Conservation (phyloP, 208 protist species). For the Histomonas meleagridis region DNA sequence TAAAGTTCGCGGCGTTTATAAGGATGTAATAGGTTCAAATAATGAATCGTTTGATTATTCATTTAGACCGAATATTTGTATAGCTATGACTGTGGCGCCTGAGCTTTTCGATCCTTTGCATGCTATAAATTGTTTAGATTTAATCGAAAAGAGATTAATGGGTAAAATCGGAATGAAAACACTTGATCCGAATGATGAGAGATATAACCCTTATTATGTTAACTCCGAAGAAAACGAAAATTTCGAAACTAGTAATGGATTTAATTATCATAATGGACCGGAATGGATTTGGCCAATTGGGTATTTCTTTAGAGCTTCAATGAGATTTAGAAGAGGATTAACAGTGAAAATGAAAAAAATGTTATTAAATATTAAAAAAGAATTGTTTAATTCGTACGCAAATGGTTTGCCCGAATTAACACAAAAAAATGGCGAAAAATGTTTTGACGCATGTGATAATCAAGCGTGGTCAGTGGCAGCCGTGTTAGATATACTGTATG, state of each 20-base stretch:
- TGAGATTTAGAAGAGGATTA: neutral
- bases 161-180: constrained; percentile 32
- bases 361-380: neutral
- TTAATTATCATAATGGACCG: constrained; percentile 25
- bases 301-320: constrained; percentile 33
- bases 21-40: neutral
- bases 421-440: neutral
- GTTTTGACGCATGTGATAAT: neutral
- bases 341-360: constrained; percentile 15
- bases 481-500: neutral
- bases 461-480: neutral
- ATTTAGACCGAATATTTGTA: neutral
- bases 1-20: neutral
- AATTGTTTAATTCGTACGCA: neutral
- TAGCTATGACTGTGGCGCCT: constrained; percentile 28
- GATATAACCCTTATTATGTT: neutral
- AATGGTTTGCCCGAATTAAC: neutral
- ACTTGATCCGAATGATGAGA: neutral
- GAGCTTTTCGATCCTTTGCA: neutral
- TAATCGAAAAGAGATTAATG: constrained; percentile 5
- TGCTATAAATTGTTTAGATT: neutral
- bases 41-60: neutral
- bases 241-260: neutral
- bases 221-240: neutral
- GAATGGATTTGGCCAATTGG: constrained; percentile 26